Base-by-base conservation (phyloP, 192 early-diverging fungal species). In the Coemansia sp. region DNA sequence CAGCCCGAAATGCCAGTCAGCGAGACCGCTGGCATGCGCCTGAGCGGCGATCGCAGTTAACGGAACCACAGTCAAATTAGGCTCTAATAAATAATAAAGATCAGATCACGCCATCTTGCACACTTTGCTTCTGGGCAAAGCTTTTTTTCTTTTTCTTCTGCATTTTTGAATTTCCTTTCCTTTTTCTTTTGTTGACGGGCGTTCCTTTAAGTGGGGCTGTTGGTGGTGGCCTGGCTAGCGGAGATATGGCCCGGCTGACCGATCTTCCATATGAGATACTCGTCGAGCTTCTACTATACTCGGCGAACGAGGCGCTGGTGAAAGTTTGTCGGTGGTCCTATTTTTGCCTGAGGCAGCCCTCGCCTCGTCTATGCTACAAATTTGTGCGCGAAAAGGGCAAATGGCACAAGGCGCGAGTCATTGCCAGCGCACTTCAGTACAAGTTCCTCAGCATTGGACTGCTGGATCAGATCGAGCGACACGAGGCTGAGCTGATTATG, bases 241-340 rank as follows among this genome's bases (percentile, higher is more conserved):
- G 19, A 43, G n/a, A 36, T 26, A 77, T 77, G 74, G 65, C 74
- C 8, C 56, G 42, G 53, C 60, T 77, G 12, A 64, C 65, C n/a
- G 74, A 77, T 63, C 65, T 77, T 21, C 74, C 74, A 10, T 62
- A 57, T 53, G 74, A 77, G 54, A 42, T 77, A 27, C 58, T 77
- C 40, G 26, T 61, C 17, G 15, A 53, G 15, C 52, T 77, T 15
- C 46, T 77, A 9, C 24, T 77, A 27, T 32, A 37, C 19, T 70
- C 74, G 1, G 46, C 63, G 3, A 77, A 77, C 53, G 60, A 58
- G 29, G 10, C 29, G 6, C 56, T 77, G 12, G 74, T 70, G 39
- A 54, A 44, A 11, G 62, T 59, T 7, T 64, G 55, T 53, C 60
- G 58, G 21, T 67, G 64, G 68, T 71, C 68, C 17, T 77, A 77